Evolutionary conservation across 2,329 filamentous ascomycete species (phyloP).

Genomic region (Elsinoe arachidis): DNA sequence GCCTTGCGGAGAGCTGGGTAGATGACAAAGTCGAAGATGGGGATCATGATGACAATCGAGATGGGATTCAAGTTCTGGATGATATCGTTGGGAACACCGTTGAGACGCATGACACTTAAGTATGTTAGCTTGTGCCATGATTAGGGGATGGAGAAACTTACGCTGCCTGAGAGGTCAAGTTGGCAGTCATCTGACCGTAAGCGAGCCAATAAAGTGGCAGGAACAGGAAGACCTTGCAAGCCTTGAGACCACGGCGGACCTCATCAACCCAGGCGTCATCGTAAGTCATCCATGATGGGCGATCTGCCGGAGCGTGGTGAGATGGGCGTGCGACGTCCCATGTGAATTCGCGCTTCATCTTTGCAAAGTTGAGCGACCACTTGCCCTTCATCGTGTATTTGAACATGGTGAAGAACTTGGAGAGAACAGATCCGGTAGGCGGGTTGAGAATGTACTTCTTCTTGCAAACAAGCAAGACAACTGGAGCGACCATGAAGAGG

Average conservation of each 20-base stretch:
- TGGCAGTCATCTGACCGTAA: slow-evolving; percentile 44
- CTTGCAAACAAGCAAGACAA: slow-evolving; percentile 39
- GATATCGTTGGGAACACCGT: slow-evolving; percentile 41
- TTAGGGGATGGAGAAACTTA: background rate
- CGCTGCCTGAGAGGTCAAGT: slow-evolving; percentile 38
- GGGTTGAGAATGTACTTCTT: slow-evolving; percentile 50
- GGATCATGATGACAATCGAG: slow-evolving; percentile 38
- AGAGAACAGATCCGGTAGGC: slow-evolving; percentile 63
- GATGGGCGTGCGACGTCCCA: slow-evolving; percentile 65
- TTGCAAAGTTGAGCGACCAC: slow-evolving; percentile 42
- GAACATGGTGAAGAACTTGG: slow-evolving; percentile 57
- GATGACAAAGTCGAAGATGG: slow-evolving; percentile 36
- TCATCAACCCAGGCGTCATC: slow-evolving; percentile 76
- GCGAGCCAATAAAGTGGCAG: slow-evolving; percentile 52
- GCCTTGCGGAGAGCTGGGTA: slow-evolving; percentile 39
- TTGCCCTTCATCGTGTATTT: slow-evolving; percentile 55
- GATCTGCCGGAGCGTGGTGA: slow-evolving; percentile 42
- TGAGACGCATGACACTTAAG: slow-evolving; percentile 31
- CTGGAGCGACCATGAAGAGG: slow-evolving; percentile 55
- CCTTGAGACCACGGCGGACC: slow-evolving; percentile 55
- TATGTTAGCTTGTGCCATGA: background rate
- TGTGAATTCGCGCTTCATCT: slow-evolving; percentile 19
- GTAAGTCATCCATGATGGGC: slow-evolving; percentile 66
- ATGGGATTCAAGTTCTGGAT: slow-evolving; percentile 34
- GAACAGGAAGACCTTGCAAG: slow-evolving; percentile 59